Evolutionary conservation across 2,329 filamentous ascomycete genomes (phyloP).

Genomic region (Pseudogymnoascus pannorum): DNA sequence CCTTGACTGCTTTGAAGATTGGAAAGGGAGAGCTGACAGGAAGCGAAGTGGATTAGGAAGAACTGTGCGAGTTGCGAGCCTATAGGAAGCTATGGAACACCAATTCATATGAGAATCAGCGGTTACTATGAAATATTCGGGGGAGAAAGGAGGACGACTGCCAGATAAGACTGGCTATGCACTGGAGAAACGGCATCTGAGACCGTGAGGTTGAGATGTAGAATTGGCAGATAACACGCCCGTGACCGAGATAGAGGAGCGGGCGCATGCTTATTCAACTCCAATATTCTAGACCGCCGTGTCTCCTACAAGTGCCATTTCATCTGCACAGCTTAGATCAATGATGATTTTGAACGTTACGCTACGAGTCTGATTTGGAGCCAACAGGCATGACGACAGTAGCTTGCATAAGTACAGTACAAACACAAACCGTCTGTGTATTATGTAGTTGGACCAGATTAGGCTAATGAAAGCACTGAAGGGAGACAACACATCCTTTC

Average conservation of each 20-base stretch:
- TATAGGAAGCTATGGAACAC: not conserved
- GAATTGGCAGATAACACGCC: not conserved
- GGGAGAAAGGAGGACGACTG: not conserved
- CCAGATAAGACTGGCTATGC: not conserved
- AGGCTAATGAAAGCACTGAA: not conserved
- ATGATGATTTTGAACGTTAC: not conserved
- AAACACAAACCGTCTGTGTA: not conserved
- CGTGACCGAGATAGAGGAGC: not conserved
- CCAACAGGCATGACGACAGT: not conserved
- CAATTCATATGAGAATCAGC: not conserved
- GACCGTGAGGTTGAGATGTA: not conserved
- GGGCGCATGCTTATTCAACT: not conserved
- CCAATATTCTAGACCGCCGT: not conserved
- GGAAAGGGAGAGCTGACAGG: conserved; percentile 5
- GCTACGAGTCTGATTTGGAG: conserved; percentile 6
- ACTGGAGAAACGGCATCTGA: not conserved
- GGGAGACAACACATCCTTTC: not conserved
- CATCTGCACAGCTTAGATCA: not conserved
- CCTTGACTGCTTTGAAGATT: not conserved
- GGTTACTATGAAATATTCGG: not conserved
- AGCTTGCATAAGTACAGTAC: not conserved
- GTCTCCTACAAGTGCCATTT: not conserved
- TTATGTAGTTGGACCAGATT: not conserved
- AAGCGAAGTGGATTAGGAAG: not conserved
- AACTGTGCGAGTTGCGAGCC: not conserved